Percentiles rank a stretch among this genome's conserved stretches.
phyloP scores from a whole-genome alignment of 2,329 filamentous ascomycete genomes.

The Ophiostoma sp. region DNA sequence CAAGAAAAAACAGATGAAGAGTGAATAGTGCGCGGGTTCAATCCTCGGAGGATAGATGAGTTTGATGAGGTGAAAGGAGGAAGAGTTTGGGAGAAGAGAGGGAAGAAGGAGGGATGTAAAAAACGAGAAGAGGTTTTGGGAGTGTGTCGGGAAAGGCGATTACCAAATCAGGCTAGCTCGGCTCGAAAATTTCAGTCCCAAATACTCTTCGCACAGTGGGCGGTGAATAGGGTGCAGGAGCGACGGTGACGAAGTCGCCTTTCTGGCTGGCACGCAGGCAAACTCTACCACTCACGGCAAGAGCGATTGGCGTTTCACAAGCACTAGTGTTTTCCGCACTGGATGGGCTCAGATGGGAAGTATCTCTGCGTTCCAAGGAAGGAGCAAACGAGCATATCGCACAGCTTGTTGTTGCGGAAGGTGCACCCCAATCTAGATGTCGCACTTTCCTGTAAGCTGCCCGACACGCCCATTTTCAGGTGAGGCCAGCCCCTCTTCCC shows the following conservation, averaged over 20 bases:
- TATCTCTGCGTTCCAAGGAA: neutral
- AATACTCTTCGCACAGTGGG: slow-evolving; percentile 10
- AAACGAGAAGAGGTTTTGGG: slow-evolving; percentile 27
- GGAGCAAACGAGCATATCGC: neutral
- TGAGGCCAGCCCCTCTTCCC: slow-evolving; percentile 7
- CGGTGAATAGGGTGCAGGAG: neutral
- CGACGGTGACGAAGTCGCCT: neutral
- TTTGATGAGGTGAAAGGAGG: slow-evolving; percentile 28
- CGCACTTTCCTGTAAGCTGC: neutral
- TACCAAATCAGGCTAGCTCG: slow-evolving; percentile 19
- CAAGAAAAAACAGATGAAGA: slow-evolving; percentile 31
- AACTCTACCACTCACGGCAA: neutral
- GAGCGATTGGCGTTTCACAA: slow-evolving; percentile 1
- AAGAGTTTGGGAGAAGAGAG: slow-evolving; percentile 25
- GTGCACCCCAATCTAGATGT: neutral
- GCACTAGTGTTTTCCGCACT: neutral
- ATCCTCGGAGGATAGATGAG: slow-evolving; percentile 29
- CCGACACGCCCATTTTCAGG: neutral
- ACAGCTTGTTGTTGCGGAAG: neutral
- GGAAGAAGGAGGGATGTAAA: slow-evolving; percentile 23
- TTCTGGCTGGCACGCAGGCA: neutral
- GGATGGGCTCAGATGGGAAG: neutral
- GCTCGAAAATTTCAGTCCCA: slow-evolving; percentile 16
- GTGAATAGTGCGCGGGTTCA: slow-evolving; percentile 28
- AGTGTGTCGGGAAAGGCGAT: slow-evolving; percentile 25